Evolutionary conservation across 805 yeast genomes (phyloP).

Genomic region (Candida taoyuanica): DNA sequence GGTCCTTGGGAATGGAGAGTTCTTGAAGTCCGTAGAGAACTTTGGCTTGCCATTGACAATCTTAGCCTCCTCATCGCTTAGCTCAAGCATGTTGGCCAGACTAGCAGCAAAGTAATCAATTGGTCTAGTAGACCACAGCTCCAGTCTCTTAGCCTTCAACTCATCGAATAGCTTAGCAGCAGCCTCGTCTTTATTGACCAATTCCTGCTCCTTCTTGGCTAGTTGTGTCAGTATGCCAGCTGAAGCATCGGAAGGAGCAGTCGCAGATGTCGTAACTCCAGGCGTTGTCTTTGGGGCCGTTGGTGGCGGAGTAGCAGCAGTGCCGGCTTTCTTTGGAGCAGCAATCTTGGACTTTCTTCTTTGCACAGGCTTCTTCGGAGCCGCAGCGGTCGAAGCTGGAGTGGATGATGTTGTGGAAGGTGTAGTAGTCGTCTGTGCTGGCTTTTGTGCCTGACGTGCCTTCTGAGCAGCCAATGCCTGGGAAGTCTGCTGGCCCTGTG

Average conservation of each 20-base stretch:
- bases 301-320: slow-evolving; percentile 9
- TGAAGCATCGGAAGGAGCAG: slow-evolving; percentile 7
- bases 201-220: slow-evolving; percentile 25
- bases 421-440: slow-evolving; percentile 2
- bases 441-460: slow-evolving; percentile 1
- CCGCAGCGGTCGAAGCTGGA: slow-evolving; percentile 4
- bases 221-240: slow-evolving; percentile 15
- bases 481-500: background rate
- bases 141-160: slow-evolving; percentile 20
- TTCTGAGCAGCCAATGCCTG: background rate
- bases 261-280: slow-evolving; percentile 7
- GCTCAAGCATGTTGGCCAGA: slow-evolving; percentile 24
- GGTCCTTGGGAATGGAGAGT: slow-evolving; percentile 22
- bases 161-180: slow-evolving; percentile 17
- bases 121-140: slow-evolving; percentile 19
- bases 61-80: slow-evolving; percentile 25
- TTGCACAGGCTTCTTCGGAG: slow-evolving; percentile 17
- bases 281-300: no score
- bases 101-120: slow-evolving; percentile 25
- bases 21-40: slow-evolving; percentile 9
- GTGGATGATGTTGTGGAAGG: slow-evolving; percentile 2
- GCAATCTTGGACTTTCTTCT: slow-evolving; percentile 14
- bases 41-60: slow-evolving; percentile 20
- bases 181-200: slow-evolving; percentile 18
- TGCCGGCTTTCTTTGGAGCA: slow-evolving; percentile 8